These are phyloP conservation scores for Leucocoprinus birnbaumii DNA, from an alignment of 768 basidiomycete species.

Conservation along the genomic window DNA sequence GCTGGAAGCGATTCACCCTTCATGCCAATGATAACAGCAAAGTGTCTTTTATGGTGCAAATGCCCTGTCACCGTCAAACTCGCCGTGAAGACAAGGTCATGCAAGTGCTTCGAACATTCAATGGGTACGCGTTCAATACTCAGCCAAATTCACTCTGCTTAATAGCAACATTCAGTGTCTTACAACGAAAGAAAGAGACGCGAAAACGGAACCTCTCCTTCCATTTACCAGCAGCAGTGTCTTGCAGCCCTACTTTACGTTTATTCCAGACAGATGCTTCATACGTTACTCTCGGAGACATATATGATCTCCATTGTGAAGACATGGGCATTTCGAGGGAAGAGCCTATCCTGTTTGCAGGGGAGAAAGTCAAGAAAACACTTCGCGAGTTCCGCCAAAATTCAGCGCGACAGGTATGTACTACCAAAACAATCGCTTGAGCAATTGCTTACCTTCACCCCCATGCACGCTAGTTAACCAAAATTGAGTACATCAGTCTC, in stretches of 20 bases:
- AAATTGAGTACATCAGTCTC: slow-evolving; percentile 63
- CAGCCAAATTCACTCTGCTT: neutral
- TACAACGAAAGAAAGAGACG: slow-evolving; percentile 87
- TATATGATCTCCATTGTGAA: slow-evolving; percentile 89
- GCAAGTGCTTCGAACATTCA: slow-evolving; percentile 93
- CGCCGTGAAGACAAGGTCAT: slow-evolving; percentile 91
- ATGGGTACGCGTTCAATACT: slow-evolving; percentile 53
- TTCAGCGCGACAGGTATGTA: slow-evolving; percentile 40
- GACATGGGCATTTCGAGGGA: slow-evolving; percentile 75
- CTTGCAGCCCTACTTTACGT: slow-evolving; percentile 79
- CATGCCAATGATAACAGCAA: slow-evolving; percentile 88
- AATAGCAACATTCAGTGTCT: slow-evolving; percentile 46
- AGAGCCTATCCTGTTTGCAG: slow-evolving; percentile 82
- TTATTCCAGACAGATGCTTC: slow-evolving; percentile 91
- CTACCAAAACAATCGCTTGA: neutral
- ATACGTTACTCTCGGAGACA: slow-evolving; percentile 87
- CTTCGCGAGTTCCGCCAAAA: slow-evolving; percentile 56
- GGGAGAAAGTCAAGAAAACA: slow-evolving; percentile 78
- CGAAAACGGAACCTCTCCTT: slow-evolving; percentile 90
- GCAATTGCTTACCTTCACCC: too few relatives aligned
- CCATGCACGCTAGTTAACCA: slow-evolving; percentile 41
- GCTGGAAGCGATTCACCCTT: slow-evolving; percentile 88
- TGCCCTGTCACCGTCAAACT: slow-evolving; percentile 79
- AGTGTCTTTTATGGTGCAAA: slow-evolving; percentile 88
- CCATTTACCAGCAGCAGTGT: slow-evolving; percentile 86